These are phyloP conservation scores for Arbutus unedo DNA, from an alignment of 148 eudicot genomes.

Conservation along the genomic window DNA sequence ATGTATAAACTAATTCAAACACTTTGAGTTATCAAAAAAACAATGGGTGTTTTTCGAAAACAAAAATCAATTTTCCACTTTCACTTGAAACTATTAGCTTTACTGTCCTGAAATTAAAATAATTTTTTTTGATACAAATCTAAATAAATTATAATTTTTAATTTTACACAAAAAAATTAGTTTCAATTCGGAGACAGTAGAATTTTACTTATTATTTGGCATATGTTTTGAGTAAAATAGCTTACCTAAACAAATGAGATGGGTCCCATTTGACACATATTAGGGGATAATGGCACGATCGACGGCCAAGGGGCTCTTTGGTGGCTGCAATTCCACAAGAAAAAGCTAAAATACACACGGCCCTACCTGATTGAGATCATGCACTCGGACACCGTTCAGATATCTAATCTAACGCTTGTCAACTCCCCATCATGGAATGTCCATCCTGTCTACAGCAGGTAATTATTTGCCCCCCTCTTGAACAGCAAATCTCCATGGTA, in stretches of 20 bases:
- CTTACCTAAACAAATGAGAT: not conserved
- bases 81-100: not conserved
- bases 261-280: not conserved
- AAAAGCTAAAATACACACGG: slow-evolving; percentile 67
- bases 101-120: too few species aligned
- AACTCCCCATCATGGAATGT: slow-evolving; percentile 87
- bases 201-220: too few species aligned
- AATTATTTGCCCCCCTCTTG: not conserved
- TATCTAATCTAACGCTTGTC: slow-evolving; percentile 65
- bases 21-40: too few species aligned
- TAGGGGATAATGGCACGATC: slow-evolving; percentile 82
- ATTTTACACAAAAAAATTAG: too few species aligned
- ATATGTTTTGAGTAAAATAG: not conserved
- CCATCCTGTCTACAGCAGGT: slow-evolving; percentile 95
- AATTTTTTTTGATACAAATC: too few species aligned
- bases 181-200: too few species aligned
- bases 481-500: not conserved
- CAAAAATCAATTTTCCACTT: not conserved
- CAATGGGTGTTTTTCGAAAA: too few species aligned
- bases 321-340: slow-evolving; percentile 74
- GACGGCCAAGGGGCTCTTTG: slow-evolving; percentile 84
- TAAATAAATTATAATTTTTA: too few species aligned
- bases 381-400: slow-evolving; percentile 65
- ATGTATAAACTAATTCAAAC: too few species aligned
- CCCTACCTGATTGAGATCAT: slow-evolving; percentile 82